These are phyloP conservation scores for Umbilicaria muhlenbergii DNA, from an alignment of 495 filamentous ascomycete genomes.

Conservation along the genomic window DNA sequence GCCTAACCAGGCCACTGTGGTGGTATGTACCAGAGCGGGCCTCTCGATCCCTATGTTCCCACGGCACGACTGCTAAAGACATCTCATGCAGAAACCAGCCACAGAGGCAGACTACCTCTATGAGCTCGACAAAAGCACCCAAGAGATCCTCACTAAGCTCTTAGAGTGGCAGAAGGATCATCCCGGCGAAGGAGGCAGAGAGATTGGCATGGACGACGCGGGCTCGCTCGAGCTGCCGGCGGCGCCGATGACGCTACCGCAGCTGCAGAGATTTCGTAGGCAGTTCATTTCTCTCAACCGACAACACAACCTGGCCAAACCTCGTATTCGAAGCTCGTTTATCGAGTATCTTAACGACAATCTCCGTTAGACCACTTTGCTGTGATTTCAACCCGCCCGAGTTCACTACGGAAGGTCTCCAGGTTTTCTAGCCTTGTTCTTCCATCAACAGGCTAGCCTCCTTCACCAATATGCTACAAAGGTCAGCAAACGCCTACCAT, in stretches of 20 bases:
- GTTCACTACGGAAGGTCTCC: no score
- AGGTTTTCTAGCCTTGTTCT: no score
- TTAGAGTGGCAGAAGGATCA: conserved; percentile 56
- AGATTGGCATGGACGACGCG: conserved; percentile 26
- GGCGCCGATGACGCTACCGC: conserved; percentile 37
- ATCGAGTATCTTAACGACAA: conserved; percentile 57
- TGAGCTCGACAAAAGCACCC: conserved; percentile 68
- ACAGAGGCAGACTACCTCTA: conserved; percentile 69
- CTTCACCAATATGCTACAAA: no score
- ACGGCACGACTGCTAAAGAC: not conserved
- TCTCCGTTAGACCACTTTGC: not conserved
- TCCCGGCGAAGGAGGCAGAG: conserved; percentile 39
- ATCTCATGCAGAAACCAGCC: conserved; percentile 32
- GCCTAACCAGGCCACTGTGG: conserved; percentile 70
- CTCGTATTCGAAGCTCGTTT: conserved; percentile 50
- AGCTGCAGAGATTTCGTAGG: conserved; percentile 67
- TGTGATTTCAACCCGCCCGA: no score
- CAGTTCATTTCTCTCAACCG: conserved; percentile 76
- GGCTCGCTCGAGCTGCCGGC: conserved; percentile 23
- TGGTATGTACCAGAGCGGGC: conserved; percentile 24
- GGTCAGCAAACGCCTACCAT: no score
- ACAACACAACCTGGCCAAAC: conserved; percentile 34
- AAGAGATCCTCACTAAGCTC: conserved; percentile 64
- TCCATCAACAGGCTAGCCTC: no score
- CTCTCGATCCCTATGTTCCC: no score